phyloP scores from a whole-genome alignment of 345 rosid genomes.

The Carallia brachiata region DNA sequence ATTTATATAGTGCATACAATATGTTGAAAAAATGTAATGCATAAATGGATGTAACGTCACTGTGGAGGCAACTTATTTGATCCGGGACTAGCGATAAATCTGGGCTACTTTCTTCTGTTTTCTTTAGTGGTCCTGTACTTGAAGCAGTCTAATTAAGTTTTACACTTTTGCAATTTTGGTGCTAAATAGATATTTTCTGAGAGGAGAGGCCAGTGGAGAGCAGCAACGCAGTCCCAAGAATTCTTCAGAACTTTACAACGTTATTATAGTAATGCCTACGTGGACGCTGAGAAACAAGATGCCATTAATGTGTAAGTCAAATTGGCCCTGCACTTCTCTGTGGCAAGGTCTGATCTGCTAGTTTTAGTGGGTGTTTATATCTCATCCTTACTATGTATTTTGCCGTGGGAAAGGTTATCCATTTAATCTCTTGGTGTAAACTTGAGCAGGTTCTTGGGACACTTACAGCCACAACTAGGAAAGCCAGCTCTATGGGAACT shows the following conservation, averaged over 20 bases:
- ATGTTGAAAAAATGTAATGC: too few relatives aligned
- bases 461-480: constrained; percentile 88
- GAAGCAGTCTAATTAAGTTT: neutral
- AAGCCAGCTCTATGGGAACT: constrained; percentile 91
- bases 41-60: too few relatives aligned
- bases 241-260: constrained; percentile 82
- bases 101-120: neutral
- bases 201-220: constrained; percentile 98
- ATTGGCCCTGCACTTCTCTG: neutral
- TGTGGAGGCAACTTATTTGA: too few relatives aligned
- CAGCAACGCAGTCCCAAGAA: constrained; percentile 96
- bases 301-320: constrained; percentile 86
- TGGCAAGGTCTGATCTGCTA: neutral
- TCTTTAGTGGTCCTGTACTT: neutral
- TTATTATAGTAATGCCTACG: constrained; percentile 86
- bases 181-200: constrained; percentile 76
- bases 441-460: constrained; percentile 76
- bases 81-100: neutral
- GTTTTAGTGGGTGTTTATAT: neutral
- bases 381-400: neutral
- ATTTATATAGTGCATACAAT: too few relatives aligned
- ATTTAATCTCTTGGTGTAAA: constrained; percentile 13
- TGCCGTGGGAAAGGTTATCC: neutral
- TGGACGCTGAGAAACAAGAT: constrained; percentile 90
- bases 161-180: constrained; percentile 3